phyloP scores from a whole-genome alignment of 2,329 filamentous ascomycete species.

The Penicillium sumatraense region DNA sequence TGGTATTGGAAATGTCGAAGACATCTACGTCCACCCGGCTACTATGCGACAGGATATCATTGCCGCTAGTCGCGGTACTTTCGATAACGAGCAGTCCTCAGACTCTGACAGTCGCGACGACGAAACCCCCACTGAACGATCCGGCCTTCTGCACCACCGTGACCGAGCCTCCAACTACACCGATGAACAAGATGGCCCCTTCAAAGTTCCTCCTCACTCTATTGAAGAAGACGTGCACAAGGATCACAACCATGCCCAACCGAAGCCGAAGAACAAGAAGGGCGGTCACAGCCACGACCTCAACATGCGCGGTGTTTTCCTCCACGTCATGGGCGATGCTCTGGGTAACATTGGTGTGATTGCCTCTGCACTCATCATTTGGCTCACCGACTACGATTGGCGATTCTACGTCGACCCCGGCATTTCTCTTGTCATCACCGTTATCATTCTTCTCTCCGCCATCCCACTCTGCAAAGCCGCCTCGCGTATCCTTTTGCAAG shows the following conservation, averaged over 20 bases:
- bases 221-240: slow-evolving; percentile 57
- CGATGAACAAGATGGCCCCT: slow-evolving; percentile 27
- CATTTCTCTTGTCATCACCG: slow-evolving; percentile 91
- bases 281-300: slow-evolving; percentile 64
- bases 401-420: slow-evolving; percentile 87
- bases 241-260: slow-evolving; percentile 77
- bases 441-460: slow-evolving; percentile 65
- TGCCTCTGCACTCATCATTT: slow-evolving; percentile 79
- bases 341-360: slow-evolving; percentile 55
- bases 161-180: slow-evolving; percentile 43
- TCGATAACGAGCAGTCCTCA: slow-evolving; percentile 58
- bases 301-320: slow-evolving; percentile 83
- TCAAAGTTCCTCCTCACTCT: slow-evolving; percentile 13
- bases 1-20: slow-evolving; percentile 63
- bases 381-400: slow-evolving; percentile 81
- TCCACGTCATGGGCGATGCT: slow-evolving; percentile 61
- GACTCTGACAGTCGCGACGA: slow-evolving; percentile 62
- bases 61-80: slow-evolving; percentile 71
- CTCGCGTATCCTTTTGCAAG: slow-evolving; percentile 85
- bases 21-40: slow-evolving; percentile 83
- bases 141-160: slow-evolving; percentile 46
- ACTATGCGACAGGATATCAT: slow-evolving; percentile 94
- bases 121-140: slow-evolving; percentile 54
- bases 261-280: slow-evolving; percentile 65
- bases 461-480: slow-evolving; percentile 58